Evolutionary conservation across 768 basidiomycete genomes (phyloP), one percentile per base, ranked within the genome.

Genomic region (Leucocoprinus birnbaumii): DNA sequence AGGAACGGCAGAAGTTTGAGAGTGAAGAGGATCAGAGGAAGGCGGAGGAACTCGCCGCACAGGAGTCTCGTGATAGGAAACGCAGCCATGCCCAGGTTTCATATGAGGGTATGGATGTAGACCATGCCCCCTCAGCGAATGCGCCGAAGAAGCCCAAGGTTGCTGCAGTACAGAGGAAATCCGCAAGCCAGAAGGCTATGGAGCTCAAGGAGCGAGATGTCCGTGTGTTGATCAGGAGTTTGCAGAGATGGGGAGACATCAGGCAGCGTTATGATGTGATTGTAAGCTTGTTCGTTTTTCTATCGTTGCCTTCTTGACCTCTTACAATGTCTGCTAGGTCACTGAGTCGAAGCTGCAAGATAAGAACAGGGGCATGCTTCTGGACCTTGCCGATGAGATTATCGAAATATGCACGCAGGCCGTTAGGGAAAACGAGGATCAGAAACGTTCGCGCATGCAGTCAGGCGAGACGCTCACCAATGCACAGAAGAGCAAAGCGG

Each of bases 191-290:
- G 73, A 93, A 92, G 67, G 88, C 96, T 16, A 89, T 97, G 85
- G 94, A 97, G 68, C 77, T 99, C 58, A 98, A 96, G 74, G 96
- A 98, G 68, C 86, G 97, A 42, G 97, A 99, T 68, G 86, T 98
- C 24, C 93, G 97, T 54, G 94, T 94, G 37, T 78, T 99, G 31
- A 91, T 98, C 52, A 83, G 96, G 59, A 96, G 94, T 66, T 76
- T 99, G 62, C 94, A 97, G 66, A 88, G 94, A 56, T 99, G 97
- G 94, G 97, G 97, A 37, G 96, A 99, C 70, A 92, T 98, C 58
- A 83, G 94, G 46, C 85, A 88, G 62, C 89, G 97, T 35, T 98
- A 97, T 72, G 94, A 97, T 38, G 78, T 87, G 55, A 97, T 99
- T 61, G 95, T 96, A 68, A 69, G 91, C 82, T 16, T 38, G 9